phyloP scores from a whole-genome alignment of 805 yeast species.

The Komagataella ulmi region DNA sequence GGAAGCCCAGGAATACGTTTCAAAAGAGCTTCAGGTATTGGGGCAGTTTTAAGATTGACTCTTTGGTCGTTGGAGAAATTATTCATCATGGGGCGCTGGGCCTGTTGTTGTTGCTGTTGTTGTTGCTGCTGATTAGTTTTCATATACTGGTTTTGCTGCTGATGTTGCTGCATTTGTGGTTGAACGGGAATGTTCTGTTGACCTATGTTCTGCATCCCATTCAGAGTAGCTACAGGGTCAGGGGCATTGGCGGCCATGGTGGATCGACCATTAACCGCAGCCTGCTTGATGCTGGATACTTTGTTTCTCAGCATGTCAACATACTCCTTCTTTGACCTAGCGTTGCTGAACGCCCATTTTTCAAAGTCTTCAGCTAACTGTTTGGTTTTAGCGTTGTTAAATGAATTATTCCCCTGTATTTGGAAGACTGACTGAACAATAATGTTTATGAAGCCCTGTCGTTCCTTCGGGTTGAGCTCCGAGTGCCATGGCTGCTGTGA shows the following conservation, averaged over 20 bases:
- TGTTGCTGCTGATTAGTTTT: constrained; percentile 8
- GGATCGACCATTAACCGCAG: constrained; percentile 24
- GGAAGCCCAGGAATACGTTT: constrained; percentile 67
- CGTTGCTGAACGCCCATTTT: constrained; percentile 44
- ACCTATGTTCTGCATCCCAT: constrained; percentile 7
- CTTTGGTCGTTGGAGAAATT: constrained; percentile 4
- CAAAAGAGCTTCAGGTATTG: constrained; percentile 59
- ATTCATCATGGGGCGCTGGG: constrained; percentile 6
- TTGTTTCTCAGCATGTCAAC: constrained; percentile 31
- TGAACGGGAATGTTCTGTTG: constrained; percentile 14
- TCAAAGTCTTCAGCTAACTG: constrained; percentile 61
- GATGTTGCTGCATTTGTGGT: constrained; percentile 11
- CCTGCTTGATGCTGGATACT: constrained; percentile 21
- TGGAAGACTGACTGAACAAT: constrained; percentile 18
- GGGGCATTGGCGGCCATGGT: constrained; percentile 8
- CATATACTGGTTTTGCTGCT: constrained; percentile 9
- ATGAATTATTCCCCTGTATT: constrained; percentile 15
- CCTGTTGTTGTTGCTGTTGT: constrained; percentile 13
- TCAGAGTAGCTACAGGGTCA: constrained; percentile 5
- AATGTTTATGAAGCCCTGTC: constrained; percentile 17
- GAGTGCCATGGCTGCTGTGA: constrained; percentile 2
- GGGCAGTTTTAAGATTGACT: constrained; percentile 42
- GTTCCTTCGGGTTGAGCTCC: constrained; percentile 16
- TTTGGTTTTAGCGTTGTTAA: constrained; percentile 25
- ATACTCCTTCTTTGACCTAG: constrained; percentile 46